Base-by-base conservation (phyloP, 2,329 filamentous ascomycete genomes). In the Alternaria brassicae region DNA sequence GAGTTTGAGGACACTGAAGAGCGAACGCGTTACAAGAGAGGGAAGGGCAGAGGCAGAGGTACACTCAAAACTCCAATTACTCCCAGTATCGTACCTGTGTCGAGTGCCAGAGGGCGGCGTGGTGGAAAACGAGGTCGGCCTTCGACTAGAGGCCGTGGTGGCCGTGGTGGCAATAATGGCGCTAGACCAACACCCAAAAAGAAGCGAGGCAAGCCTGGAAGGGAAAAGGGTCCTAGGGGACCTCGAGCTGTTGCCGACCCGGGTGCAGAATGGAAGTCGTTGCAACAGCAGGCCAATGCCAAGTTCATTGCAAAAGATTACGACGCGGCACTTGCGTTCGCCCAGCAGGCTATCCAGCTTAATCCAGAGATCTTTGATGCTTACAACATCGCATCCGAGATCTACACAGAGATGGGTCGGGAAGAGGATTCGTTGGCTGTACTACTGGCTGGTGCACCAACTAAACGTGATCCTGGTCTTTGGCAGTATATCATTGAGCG, bases 261-360 rank as follows among this genome's bases (percentile, higher is more conserved):
- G 15, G 86, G 88, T 42, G 87, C 84, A 39, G 88, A 92, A 66
- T 91, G 93, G 74, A 91, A 89, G 69, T 81, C 85, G 39, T 82
- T 89, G 40, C 82, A 93, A 48, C 84, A 85, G 45, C 82, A 85
- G 70, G 91, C 91, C 3, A 91, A 88, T 58, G 83, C 88, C 60
- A 86, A 88, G 4, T 93, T 89, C 70, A 82, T 92, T 58, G 81
- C 84, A 9, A 82, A 84, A 25, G 82, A 89, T 19, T 88, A 89
- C 62, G 82, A 86, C 5, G 80, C 83, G 3, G 76, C 76, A 13
- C 69, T 76, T 25, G 65, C 70, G 6, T 72, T 70, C 54, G 72
- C 72, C 3, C 68, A 73, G 17, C 68, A 72, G 56, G 77, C 77
- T 10, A 74, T 79, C 39, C 71, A 76, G 60, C 56, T 74, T 12